Evolutionary conservation across 176 grass and related monocot genomes (phyloP).

Genomic region (Echinochloa phyllopogon): DNA sequence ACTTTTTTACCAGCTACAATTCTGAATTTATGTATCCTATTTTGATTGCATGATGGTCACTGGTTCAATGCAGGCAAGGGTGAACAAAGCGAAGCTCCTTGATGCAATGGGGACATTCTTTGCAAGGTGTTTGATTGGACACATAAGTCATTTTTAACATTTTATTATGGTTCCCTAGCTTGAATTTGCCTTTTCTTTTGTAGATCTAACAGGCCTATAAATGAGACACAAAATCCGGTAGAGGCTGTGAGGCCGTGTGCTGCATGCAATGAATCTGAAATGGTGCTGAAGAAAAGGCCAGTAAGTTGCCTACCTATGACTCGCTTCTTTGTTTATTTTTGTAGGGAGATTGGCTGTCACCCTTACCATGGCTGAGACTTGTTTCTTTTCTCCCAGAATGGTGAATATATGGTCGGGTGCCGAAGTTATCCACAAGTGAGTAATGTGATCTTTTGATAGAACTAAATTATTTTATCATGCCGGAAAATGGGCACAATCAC

Average conservation of each 20-base stretch:
- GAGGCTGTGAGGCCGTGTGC: conserved; percentile 78
- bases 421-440: conserved; percentile 71
- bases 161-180: conserved; percentile 32
- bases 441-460: conserved; percentile 31
- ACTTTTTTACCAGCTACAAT: conserved; percentile 5
- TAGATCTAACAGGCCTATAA: conserved; percentile 73
- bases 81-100: conserved; percentile 84
- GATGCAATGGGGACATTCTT: conserved; percentile 95
- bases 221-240: conserved; percentile 52
- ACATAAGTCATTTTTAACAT: background rate
- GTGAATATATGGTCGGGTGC: conserved; percentile 85
- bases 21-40: conserved; percentile 4
- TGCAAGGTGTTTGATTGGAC: conserved; percentile 66
- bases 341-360: background rate
- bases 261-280: conserved; percentile 75
- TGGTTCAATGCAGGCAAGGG: conserved; percentile 65
- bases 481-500: background rate
- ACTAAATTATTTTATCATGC: conserved; percentile 4
- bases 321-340: conserved; percentile 16
- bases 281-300: conserved; percentile 70
- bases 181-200: conserved; percentile 39
- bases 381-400: conserved; percentile 57
- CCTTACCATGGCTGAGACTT: conserved; percentile 20
- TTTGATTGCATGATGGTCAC: conserved; percentile 27
- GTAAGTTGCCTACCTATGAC: conserved; percentile 54